Evolutionary conservation across 257 asterid genomes (phyloP), one percentile per base, ranked within the genome.

Genomic region (Handroanthus guayacan): DNA sequence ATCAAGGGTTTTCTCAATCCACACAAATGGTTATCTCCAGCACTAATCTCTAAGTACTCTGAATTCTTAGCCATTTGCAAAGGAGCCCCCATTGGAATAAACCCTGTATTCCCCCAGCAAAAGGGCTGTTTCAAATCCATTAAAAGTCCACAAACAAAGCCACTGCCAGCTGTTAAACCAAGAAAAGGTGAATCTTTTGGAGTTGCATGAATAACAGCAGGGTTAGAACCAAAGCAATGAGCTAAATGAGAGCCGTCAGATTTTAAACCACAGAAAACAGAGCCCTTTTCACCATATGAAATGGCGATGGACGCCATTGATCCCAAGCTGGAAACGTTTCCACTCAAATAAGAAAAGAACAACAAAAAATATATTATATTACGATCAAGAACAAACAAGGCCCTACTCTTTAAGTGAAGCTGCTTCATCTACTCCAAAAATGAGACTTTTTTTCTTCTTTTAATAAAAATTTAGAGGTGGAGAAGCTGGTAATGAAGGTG

Each of bases 271-370:
- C 97, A 89, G 68, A 89, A 86, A 68, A 82, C 97, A 6, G 95
- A 80, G 17, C 97, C 97, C 77, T 86, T 83, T 74, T 87, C 97
- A 6, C 93, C 95, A 60, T 91, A 91, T 0, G 95, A 87, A 34
- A 89, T 86, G 44, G 91, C 89, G 48, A 91, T 87, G 5, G 95
- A 84, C 41, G 95, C 83, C 93, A 91, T 89, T 82, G 95, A 89
- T 17, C 97, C 97, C 80, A 89, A 79, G 56, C 91, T 84, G 39
- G 76, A 61, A 52, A 84, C 91, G 25, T 72, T 54, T 3, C 72
- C 67, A 77, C 84, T 69, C 37, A 80, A 73, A 78, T 48, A 78
- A 10, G 45, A 39, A 48, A 69, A 78, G 44, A 81, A 76, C 54
- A 85, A 50, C 58, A 84, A 45, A 47, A 87, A 74, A 50, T 25